A percentile compares a stretch with the other conserved stretches of the same genome.
Conservation (phyloP, 345 rosid species). For the Salix purpurea region DNA sequence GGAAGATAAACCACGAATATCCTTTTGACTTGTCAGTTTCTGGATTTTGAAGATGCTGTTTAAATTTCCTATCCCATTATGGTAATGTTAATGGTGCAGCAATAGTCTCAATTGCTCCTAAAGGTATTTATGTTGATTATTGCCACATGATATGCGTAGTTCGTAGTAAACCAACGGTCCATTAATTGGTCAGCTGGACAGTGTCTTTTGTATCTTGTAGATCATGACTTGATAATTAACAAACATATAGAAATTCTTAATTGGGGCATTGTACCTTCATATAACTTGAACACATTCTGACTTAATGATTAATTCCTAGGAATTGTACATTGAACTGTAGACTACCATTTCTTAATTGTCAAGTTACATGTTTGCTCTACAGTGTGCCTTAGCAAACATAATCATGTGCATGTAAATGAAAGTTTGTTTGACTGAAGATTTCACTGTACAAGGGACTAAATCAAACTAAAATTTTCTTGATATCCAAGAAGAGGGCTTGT, state of each 20-base stretch:
- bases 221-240: neutral
- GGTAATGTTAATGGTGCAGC: neutral
- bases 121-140: neutral
- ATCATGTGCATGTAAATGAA: neutral
- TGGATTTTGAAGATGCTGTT: neutral
- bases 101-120: neutral
- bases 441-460: neutral
- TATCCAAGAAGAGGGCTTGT: neutral
- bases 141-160: neutral
- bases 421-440: neutral
- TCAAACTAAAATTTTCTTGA: neutral
- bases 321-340: neutral
- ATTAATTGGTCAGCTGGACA: neutral
- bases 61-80: neutral
- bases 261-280: neutral
- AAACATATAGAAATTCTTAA: neutral
- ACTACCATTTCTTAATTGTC: neutral
- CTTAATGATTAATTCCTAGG: neutral
- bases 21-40: neutral
- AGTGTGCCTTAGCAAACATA: neutral
- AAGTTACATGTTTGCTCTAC: neutral
- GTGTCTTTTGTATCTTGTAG: neutral
- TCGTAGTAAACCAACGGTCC: neutral
- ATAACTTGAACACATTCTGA: neutral
- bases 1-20: neutral